Evolutionary conservation across 257 asterid species (phyloP).

Genomic region (Salvia miltiorrhiza): DNA sequence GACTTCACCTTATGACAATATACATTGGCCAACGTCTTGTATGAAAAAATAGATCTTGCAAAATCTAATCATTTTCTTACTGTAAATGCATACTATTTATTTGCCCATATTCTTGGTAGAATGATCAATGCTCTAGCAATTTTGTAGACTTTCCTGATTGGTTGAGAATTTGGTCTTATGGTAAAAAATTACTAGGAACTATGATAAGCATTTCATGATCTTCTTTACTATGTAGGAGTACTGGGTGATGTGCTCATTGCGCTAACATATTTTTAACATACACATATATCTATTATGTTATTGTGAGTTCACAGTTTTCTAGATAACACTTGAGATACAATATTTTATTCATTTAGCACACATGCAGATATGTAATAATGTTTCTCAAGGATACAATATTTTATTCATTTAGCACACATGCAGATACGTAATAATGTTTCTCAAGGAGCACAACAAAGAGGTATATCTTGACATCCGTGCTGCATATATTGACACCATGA

Average conservation of each 20-base stretch:
- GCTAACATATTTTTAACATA: background rate
- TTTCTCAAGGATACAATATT: constrained; percentile 67
- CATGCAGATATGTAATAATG: constrained; percentile 65
- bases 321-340: background rate
- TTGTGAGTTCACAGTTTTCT: constrained; percentile 4
- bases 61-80: background rate
- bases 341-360: constrained; percentile 19
- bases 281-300: background rate
- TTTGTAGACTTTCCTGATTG: background rate
- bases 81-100: background rate
- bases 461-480: constrained; percentile 85
- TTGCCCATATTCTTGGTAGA: background rate
- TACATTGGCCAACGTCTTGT: background rate
- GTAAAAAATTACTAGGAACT: background rate
- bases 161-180: background rate
- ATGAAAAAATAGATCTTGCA: background rate
- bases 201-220: background rate
- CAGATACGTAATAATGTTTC: constrained; percentile 82
- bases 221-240: background rate
- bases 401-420: constrained; percentile 24
- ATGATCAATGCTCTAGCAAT: background rate
- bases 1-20: background rate
- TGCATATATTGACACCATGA: constrained; percentile 97
- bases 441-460: constrained; percentile 92
- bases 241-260: background rate